phyloP scores from a whole-genome alignment of 2,329 filamentous ascomycete genomes.

The Aspergillus cejpii region DNA sequence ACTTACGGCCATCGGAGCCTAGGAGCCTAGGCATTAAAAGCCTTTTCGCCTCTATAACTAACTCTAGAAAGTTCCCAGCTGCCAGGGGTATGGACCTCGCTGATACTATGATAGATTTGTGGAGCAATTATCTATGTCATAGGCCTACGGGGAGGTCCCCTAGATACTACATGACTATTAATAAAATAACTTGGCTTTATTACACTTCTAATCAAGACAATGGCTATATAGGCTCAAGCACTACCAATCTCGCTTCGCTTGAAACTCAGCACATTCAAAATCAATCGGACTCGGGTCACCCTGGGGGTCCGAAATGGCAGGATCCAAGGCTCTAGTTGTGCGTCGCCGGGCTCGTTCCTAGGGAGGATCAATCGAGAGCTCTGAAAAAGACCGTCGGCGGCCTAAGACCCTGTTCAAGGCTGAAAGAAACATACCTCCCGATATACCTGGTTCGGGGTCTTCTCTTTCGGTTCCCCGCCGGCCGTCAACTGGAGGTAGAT shows the following conservation, averaged over 20 bases:
- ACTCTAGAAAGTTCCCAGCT: too few species aligned
- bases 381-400: not conserved
- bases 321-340: constrained; percentile 22
- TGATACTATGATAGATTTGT: too few species aligned
- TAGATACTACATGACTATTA: too few species aligned
- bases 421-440: constrained; percentile 24
- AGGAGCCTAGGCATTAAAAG: too few species aligned
- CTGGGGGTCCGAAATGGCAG: constrained; percentile 24
- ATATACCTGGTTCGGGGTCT: constrained; percentile 29
- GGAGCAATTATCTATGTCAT: too few species aligned
- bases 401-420: too few species aligned
- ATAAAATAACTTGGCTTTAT: too few species aligned
- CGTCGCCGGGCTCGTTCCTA: constrained; percentile 24
- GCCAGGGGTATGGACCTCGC: too few species aligned
- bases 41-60: too few species aligned
- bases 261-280: constrained; percentile 25
- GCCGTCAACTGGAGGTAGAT: constrained; percentile 26
- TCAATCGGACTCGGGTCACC: constrained; percentile 23
- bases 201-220: not conserved
- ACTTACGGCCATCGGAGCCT: too few species aligned
- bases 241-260: constrained; percentile 12
- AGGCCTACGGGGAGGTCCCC: too few species aligned
- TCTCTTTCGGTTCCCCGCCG: constrained; percentile 14
- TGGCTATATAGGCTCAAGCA: too few species aligned
- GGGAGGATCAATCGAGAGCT: not conserved